A percentile compares a stretch with the other conserved stretches of the same genome.
Conservation (phyloP, 768 basidiomycete species). For the Rhodotorula sphaerocarpa region DNA sequence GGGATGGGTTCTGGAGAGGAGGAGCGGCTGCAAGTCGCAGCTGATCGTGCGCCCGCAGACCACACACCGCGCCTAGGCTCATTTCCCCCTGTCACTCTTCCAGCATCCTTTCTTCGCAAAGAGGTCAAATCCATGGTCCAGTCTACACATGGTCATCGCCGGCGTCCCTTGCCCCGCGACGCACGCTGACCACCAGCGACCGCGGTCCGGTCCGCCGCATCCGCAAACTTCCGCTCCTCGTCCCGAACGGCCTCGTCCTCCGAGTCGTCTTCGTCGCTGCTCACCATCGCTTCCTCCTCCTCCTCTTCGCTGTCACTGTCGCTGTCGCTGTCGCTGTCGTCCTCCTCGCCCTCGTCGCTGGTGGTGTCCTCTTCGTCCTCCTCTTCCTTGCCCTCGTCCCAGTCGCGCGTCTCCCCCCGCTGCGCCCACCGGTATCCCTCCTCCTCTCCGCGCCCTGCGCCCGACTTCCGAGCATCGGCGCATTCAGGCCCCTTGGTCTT, state of each 20-base stretch:
- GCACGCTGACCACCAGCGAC: no score
- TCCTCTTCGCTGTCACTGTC: slow-evolving; percentile 12
- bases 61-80: no score
- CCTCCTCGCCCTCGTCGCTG: neutral
- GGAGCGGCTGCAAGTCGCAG: neutral
- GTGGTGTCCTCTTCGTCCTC: neutral
- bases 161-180: no score
- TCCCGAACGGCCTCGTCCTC: neutral
- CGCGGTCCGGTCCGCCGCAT: neutral
- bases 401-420: slow-evolving; percentile 13
- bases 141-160: no score
- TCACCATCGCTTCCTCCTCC: neutral
- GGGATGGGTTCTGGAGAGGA: neutral
- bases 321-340: neutral
- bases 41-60: no score
- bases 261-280: neutral
- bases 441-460: slow-evolving; percentile 1
- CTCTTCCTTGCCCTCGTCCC: slow-evolving; percentile 16
- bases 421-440: slow-evolving; percentile 10
- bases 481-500: neutral
- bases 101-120: no score
- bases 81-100: neutral
- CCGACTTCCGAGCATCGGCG: neutral
- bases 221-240: neutral
- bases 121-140: no score